Evolutionary conservation across 2,329 filamentous ascomycete genomes (phyloP).

Genomic region (Cladophialophora immunda): DNA sequence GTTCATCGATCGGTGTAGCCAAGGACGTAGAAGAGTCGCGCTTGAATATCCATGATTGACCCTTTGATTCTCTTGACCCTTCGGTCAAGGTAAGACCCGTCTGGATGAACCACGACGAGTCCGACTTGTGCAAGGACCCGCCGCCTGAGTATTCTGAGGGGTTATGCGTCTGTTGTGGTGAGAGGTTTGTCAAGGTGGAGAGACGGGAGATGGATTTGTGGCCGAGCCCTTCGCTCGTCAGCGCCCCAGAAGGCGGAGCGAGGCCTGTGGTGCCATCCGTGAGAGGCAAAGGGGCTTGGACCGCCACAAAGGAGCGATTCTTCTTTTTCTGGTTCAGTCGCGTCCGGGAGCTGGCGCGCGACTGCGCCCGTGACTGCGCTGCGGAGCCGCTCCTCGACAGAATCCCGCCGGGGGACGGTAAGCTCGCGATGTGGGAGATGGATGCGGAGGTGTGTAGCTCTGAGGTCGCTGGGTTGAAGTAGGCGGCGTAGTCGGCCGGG

Average conservation of each 20-base stretch:
- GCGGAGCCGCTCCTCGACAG: constrained; percentile 30
- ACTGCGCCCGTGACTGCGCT: constrained; percentile 23
- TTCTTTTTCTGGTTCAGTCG: constrained; percentile 33
- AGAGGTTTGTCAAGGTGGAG: constrained; percentile 22
- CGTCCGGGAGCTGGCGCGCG: constrained; percentile 35
- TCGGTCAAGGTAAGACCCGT: constrained; percentile 65
- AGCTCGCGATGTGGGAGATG: constrained; percentile 43
- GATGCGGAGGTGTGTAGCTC: constrained; percentile 49
- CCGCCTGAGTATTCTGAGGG: constrained; percentile 1
- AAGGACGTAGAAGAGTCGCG: constrained; percentile 65
- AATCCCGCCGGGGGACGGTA: constrained; percentile 39
- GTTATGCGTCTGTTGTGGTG: background rate
- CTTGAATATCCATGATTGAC: constrained; percentile 68
- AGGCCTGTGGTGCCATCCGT: constrained; percentile 12
- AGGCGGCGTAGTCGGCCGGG: constrained; percentile 45
- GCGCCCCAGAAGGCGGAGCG: constrained; percentile 30
- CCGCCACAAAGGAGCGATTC: constrained; percentile 30
- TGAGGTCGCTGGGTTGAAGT: constrained; percentile 46
- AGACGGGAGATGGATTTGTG: constrained; percentile 22
- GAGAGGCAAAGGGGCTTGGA: constrained; percentile 23
- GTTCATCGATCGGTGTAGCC: constrained; percentile 39
- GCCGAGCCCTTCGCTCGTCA: constrained; percentile 36
- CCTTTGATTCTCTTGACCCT: constrained; percentile 67
- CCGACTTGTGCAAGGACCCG: constrained; percentile 23
- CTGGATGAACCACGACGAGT: constrained; percentile 62